Evolutionary conservation across 148 eudicot genomes (phyloP).

Genomic region (Drosera capensis): DNA sequence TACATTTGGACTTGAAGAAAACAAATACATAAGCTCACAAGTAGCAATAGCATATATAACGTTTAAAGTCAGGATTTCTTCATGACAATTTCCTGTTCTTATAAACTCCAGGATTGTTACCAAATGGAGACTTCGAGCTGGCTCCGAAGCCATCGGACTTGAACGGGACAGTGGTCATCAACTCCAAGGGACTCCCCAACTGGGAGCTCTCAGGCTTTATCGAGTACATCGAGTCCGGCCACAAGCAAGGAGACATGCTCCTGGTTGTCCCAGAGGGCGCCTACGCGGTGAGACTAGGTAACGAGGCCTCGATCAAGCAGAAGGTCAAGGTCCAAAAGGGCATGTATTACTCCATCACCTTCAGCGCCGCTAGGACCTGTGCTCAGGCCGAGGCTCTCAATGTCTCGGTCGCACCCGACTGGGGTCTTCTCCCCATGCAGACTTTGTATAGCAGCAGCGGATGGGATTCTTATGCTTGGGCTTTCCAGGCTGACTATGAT

Average conservation of each 20-base stretch:
- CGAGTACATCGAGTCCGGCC: conserved; percentile 36
- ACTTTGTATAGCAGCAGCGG: conserved; percentile 65
- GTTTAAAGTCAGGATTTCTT: too few relatives aligned
- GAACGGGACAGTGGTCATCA: conserved; percentile 23
- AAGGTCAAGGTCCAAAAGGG: conserved; percentile 16
- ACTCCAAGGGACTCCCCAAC: conserved; percentile 17
- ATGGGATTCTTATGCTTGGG: conserved; percentile 78
- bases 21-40: too few relatives aligned
- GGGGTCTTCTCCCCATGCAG: conserved; percentile 37
- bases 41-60: too few relatives aligned
- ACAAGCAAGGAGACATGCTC: conserved; percentile 40
- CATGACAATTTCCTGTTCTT: too few relatives aligned
- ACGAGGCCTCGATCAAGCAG: conserved; percentile 29
- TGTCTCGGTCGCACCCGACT: conserved; percentile 5
- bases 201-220: conserved; percentile 31
- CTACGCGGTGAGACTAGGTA: conserved; percentile 29
- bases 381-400: conserved; percentile 26
- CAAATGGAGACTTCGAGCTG: conserved; percentile 33
- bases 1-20: too few relatives aligned
- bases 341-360: conserved; percentile 24
- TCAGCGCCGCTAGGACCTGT: conserved; percentile 34
- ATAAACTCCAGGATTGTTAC: conserved; percentile 18
- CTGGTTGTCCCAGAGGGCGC: conserved; percentile 33
- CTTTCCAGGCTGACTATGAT: conserved; percentile 29
- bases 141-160: conserved; percentile 23